Evolutionary conservation across 1,139 yeast genomes (phyloP).

Genomic region (Candida pseudoviswanathii): DNA sequence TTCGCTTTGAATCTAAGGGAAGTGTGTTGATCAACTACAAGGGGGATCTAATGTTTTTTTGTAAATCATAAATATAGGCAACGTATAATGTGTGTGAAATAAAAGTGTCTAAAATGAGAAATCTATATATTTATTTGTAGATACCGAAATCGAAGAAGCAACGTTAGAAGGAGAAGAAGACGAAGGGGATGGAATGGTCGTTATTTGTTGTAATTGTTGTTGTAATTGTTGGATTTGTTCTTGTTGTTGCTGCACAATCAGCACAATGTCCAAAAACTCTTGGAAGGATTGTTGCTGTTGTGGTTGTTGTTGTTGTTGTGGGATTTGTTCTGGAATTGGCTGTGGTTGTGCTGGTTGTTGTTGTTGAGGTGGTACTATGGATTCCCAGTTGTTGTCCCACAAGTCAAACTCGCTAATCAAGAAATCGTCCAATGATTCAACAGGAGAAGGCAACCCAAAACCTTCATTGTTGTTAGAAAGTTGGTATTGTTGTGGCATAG

Average conservation of each 20-base stretch:
- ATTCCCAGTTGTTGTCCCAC: slow-evolving; percentile 8
- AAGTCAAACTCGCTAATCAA: slow-evolving; percentile 17
- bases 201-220: slow-evolving; percentile 21
- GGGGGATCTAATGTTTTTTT: no score
- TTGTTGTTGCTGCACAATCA: slow-evolving; percentile 24
- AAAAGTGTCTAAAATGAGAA: neutral
- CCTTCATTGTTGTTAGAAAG: neutral
- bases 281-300: slow-evolving; percentile 9
- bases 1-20: no score
- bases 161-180: neutral
- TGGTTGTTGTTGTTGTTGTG: slow-evolving; percentile 6
- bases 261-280: slow-evolving; percentile 6
- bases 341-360: slow-evolving; percentile 9
- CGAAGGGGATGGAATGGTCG: slow-evolving; percentile 10
- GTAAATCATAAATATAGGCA: no score
- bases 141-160: neutral
- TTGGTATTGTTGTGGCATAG: slow-evolving; percentile 15
- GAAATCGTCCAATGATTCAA: slow-evolving; percentile 14
- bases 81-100: no score
- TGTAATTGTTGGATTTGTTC: slow-evolving; percentile 28
- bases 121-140: slow-evolving; percentile 3
- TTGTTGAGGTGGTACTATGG: slow-evolving; percentile 1
- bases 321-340: slow-evolving; percentile 5
- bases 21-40: no score
- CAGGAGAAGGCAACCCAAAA: slow-evolving; percentile 17